A percentile compares a stretch with the other conserved stretches of the same genome.
These are phyloP conservation scores for Cubamyces sp. DNA, from an alignment of 768 basidiomycete species.

Conservation along the genomic window DNA sequence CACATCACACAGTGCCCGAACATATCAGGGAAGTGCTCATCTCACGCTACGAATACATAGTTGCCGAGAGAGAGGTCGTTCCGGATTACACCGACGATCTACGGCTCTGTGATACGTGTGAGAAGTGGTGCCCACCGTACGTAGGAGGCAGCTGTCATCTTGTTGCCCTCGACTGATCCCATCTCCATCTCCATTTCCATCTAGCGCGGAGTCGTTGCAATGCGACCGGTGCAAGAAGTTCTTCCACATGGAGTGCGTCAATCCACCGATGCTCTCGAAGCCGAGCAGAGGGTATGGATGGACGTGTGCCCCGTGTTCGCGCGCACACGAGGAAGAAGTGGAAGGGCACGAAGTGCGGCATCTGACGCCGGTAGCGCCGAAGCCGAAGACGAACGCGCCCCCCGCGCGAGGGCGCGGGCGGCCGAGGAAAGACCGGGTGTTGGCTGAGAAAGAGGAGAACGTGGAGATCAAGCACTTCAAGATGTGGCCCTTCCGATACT, in stretches of 20 bases:
- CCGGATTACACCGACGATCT: constrained; percentile 86
- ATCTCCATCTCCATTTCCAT: constrained; percentile 32
- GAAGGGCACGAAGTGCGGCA: constrained; percentile 70
- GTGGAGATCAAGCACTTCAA: constrained; percentile 82
- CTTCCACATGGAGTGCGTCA: constrained; percentile 95
- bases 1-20: constrained; percentile 63
- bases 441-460: constrained; percentile 79
- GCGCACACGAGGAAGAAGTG: constrained; percentile 84
- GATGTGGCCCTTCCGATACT: constrained; percentile 96
- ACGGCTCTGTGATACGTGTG: constrained; percentile 85
- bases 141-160: constrained; percentile 31
- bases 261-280: constrained; percentile 87
- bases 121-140: constrained; percentile 88
- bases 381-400: constrained; percentile 75
- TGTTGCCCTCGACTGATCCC: constrained; percentile 8
- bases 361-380: constrained; percentile 57
- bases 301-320: constrained; percentile 94
- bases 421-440: constrained; percentile 73
- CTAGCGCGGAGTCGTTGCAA: constrained; percentile 84
- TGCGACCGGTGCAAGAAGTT: constrained; percentile 91
- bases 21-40: constrained; percentile 77
- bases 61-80: constrained; percentile 92
- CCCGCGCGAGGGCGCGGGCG: constrained; percentile 73
- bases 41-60: constrained; percentile 90
- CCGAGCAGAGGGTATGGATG: constrained; percentile 96